Evolutionary conservation across 768 basidiomycete genomes (phyloP).

Genomic region (Russula earlei): DNA sequence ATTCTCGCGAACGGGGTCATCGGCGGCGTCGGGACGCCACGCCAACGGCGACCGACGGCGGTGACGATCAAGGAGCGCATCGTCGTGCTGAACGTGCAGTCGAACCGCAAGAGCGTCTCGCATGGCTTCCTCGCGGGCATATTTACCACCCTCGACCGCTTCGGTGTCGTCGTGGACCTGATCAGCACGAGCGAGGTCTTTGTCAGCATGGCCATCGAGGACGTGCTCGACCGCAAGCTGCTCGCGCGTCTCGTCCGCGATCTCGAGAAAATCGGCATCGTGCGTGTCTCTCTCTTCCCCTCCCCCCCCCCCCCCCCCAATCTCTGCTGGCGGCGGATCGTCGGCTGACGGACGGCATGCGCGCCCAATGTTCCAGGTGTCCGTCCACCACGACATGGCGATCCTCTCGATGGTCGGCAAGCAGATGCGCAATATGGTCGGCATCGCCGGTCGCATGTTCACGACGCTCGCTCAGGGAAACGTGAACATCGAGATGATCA

Average conservation of each 20-base stretch:
- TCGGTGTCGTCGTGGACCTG: constrained; percentile 91
- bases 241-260: constrained; percentile 70
- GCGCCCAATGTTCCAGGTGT: constrained; percentile 42
- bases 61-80: constrained; percentile 97
- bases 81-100: constrained; percentile 86
- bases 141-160: constrained; percentile 82
- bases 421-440: constrained; percentile 93
- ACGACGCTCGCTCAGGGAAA: constrained; percentile 86
- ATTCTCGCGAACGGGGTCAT: constrained; percentile 2
- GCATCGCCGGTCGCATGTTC: constrained; percentile 93
- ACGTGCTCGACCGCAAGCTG: constrained; percentile 50
- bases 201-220: constrained; percentile 96
- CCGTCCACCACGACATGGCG: constrained; percentile 81
- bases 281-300: constrained; percentile 29
- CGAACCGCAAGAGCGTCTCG: constrained; percentile 91
- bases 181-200: constrained; percentile 98
- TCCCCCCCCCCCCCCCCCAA: too few species aligned
- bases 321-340: background rate
- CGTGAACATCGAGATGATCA: constrained; percentile 99
- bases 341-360: background rate
- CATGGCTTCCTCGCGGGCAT: constrained; percentile 96
- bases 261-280: constrained; percentile 71
- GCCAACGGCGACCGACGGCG: constrained; percentile 70
- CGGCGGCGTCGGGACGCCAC: constrained; percentile 24
- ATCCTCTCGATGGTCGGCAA: constrained; percentile 98